phyloP scores from a whole-genome alignment of 2,329 filamentous ascomycete genomes.

The Botrytis tulipae region DNA sequence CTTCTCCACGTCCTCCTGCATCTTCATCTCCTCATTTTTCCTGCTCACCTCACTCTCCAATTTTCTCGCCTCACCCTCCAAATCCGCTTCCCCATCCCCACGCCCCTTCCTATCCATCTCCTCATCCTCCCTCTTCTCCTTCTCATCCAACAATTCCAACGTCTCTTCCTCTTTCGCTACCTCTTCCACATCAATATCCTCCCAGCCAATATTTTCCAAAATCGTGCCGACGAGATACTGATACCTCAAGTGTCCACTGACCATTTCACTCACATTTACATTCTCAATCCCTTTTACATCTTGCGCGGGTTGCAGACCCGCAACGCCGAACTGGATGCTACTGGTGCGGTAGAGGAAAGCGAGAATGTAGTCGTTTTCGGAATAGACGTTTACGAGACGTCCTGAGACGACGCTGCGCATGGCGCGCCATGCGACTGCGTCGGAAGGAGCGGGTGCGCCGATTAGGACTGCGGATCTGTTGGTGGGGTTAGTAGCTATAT shows the following conservation, averaged over 20 bases:
- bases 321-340: conserved; percentile 77
- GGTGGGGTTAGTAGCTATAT: not conserved
- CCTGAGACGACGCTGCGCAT: conserved; percentile 78
- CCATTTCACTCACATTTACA: conserved; percentile 57
- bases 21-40: conserved; percentile 16
- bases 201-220: conserved; percentile 65
- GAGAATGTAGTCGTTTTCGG: conserved; percentile 81
- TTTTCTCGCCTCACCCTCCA: conserved; percentile 39
- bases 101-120: conserved; percentile 24
- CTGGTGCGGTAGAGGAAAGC: conserved; percentile 85
- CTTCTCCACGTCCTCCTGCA: conserved; percentile 19
- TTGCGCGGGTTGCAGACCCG: conserved; percentile 73
- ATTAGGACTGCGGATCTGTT: conserved; percentile 67
- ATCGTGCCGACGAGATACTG: conserved; percentile 65
- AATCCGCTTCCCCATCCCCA: conserved; percentile 28
- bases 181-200: conserved; percentile 47
- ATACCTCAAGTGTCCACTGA: conserved; percentile 70
- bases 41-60: conserved; percentile 25
- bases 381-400: conserved; percentile 83
- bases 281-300: conserved; percentile 66
- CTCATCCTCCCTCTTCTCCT: conserved; percentile 42
- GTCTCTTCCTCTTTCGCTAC: conserved; percentile 48
- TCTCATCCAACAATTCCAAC: conserved; percentile 44
- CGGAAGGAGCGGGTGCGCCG: conserved; percentile 74
- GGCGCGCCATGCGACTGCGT: conserved; percentile 69